Percentiles rank a stretch among this genome's conserved stretches.
Evolutionary conservation across 2,329 filamentous ascomycete genomes (phyloP).

Genomic region (Aureobasidium leucospermi): DNA sequence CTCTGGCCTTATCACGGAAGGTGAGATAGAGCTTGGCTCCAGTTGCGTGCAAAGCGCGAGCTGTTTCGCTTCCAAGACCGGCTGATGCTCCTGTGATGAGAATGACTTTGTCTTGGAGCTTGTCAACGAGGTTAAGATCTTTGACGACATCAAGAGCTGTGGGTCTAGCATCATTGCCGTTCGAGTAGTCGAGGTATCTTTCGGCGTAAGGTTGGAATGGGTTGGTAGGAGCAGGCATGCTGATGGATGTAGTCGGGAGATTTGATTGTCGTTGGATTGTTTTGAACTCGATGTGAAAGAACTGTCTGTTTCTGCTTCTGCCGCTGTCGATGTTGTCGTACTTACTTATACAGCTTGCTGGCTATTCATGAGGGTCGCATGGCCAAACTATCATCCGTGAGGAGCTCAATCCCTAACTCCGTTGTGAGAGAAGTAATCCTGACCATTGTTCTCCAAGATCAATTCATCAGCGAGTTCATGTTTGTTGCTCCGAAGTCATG

Average conservation of each 20-base stretch:
- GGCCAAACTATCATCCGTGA: neutral
- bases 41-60: slow-evolving; percentile 37
- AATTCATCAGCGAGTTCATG: too few relatives aligned
- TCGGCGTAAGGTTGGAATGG: slow-evolving; percentile 24
- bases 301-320: neutral
- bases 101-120: slow-evolving; percentile 30
- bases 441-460: too few relatives aligned
- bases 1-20: slow-evolving; percentile 36
- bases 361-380: neutral
- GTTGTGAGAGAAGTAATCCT: neutral
- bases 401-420: neutral
- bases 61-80: slow-evolving; percentile 41
- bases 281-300: neutral
- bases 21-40: slow-evolving; percentile 41
- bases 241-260: neutral
- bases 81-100: slow-evolving; percentile 40
- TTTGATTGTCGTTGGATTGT: too few relatives aligned
- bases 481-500: too few relatives aligned
- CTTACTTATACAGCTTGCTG: neutral
- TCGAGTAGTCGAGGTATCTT: slow-evolving; percentile 24
- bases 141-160: slow-evolving; percentile 22
- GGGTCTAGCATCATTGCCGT: slow-evolving; percentile 21
- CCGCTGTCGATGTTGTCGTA: too few relatives aligned
- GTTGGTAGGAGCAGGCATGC: slow-evolving; percentile 20
- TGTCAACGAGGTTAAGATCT: slow-evolving; percentile 25